Conservation (phyloP, 257 asterid genomes). For the Solanum bulbocastanum region DNA sequence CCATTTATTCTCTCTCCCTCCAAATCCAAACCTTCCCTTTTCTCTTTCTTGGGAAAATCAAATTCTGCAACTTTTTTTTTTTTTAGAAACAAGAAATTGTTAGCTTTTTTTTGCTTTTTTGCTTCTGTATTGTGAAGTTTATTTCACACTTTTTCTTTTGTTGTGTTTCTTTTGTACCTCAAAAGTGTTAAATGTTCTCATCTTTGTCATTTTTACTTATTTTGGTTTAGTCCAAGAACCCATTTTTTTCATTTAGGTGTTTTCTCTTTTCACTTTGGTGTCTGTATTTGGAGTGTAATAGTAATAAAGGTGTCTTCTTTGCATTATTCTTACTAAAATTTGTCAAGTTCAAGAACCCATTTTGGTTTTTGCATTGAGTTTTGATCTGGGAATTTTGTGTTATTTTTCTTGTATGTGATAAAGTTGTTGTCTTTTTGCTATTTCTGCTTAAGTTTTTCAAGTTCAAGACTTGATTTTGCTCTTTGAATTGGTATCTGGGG, state of each 20-base stretch:
- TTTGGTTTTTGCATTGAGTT: not conserved
- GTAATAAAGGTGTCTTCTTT: not conserved
- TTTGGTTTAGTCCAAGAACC: not conserved
- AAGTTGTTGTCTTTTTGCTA: not conserved
- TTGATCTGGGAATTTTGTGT: not conserved
- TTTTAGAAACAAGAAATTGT: not conserved
- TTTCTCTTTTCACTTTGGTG: not conserved
- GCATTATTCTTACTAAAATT: not conserved
- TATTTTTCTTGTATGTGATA: not conserved
- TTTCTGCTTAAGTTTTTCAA: not conserved
- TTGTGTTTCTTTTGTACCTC: conserved; percentile 1
- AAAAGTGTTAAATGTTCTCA: not conserved
- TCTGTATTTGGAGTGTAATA: not conserved
- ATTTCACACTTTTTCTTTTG: not conserved
- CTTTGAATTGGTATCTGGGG: not conserved
- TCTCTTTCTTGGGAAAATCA: conserved; percentile 49
- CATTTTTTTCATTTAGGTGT: not conserved
- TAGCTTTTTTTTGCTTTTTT: not conserved
- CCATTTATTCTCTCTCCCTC: conserved; percentile 30
- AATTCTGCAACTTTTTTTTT: conserved; percentile 10
- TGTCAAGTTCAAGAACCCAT: not conserved
- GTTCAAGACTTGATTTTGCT: not conserved
- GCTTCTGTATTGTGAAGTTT: not conserved
- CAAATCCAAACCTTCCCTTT: conserved; percentile 53
- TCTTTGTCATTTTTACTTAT: not conserved